Conservation (phyloP, 495 filamentous ascomycete genomes). For the Xylaria bambusicola region DNA sequence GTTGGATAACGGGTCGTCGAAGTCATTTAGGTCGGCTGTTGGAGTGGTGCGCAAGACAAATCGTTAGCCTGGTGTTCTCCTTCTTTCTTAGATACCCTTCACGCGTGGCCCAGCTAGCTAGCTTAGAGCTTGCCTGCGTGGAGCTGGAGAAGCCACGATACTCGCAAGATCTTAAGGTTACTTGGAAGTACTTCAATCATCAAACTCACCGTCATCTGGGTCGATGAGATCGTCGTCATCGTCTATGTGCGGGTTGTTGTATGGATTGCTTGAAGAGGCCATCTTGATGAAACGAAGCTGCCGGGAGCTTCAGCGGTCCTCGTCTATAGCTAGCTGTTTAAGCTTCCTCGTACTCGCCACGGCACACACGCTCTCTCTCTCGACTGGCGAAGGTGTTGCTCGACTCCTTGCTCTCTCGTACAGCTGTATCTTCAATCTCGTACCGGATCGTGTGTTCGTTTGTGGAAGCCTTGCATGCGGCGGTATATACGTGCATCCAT, state of each 20-base stretch:
- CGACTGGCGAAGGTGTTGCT: neutral
- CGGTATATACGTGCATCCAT: neutral
- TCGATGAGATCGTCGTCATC: conserved; percentile 87
- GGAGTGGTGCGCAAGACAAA: conserved; percentile 13
- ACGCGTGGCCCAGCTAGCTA: neutral
- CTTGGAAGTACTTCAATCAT: neutral
- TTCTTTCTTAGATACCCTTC: neutral
- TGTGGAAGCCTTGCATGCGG: neutral
- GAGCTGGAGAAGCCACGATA: neutral
- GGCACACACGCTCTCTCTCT: neutral
- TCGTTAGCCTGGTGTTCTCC: conserved; percentile 20
- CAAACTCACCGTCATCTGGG: conserved; percentile 81
- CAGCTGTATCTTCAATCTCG: neutral
- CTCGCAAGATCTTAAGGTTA: neutral
- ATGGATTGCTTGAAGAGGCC: conserved; percentile 50
- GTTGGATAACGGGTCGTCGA: conserved; percentile 78
- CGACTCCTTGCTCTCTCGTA: too few relatives aligned
- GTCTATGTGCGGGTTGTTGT: conserved; percentile 73
- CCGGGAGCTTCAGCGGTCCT: conserved; percentile 4
- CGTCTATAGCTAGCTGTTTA: neutral
- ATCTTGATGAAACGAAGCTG: conserved; percentile 23
- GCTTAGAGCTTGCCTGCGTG: too few relatives aligned
- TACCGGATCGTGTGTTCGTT: neutral
- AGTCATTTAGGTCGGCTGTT: conserved; percentile 77
- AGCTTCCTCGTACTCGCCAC: neutral